These are phyloP conservation scores for Sporothrix protearum DNA, from an alignment of 2,329 filamentous ascomycete genomes.

Conservation along the genomic window DNA sequence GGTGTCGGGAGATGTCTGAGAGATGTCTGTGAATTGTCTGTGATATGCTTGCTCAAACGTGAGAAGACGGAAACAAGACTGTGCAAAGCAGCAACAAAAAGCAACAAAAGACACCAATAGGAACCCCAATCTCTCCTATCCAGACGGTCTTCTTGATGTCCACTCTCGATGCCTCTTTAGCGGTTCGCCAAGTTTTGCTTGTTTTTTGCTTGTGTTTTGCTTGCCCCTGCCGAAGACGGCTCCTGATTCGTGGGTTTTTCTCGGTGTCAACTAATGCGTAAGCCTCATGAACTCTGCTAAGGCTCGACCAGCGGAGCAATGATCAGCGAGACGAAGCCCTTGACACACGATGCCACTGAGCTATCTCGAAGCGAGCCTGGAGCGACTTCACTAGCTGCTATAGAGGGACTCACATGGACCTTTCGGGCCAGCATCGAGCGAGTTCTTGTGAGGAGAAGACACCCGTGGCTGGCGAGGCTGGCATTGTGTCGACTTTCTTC, in stretches of 20 bases:
- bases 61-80: neutral
- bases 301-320: neutral
- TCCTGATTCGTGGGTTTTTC: constrained; percentile 20
- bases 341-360: neutral
- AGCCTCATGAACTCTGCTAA: neutral
- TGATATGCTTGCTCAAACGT: neutral
- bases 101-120: neutral
- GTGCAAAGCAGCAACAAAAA: neutral
- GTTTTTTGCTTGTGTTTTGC: too few relatives aligned
- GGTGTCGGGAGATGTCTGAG: neutral
- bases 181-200: too few relatives aligned
- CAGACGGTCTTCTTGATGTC: neutral
- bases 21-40: neutral
- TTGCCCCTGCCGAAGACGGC: neutral
- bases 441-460: neutral
- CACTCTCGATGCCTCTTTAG: neutral
- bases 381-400: neutral
- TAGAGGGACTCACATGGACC: neutral
- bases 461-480: too few relatives aligned
- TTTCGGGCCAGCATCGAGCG: neutral
- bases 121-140: neutral
- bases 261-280: neutral
- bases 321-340: neutral
- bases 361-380: neutral
- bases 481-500: neutral